Conservation (phyloP, 176 grass and related monocot genomes). For the Carex cristatella region DNA sequence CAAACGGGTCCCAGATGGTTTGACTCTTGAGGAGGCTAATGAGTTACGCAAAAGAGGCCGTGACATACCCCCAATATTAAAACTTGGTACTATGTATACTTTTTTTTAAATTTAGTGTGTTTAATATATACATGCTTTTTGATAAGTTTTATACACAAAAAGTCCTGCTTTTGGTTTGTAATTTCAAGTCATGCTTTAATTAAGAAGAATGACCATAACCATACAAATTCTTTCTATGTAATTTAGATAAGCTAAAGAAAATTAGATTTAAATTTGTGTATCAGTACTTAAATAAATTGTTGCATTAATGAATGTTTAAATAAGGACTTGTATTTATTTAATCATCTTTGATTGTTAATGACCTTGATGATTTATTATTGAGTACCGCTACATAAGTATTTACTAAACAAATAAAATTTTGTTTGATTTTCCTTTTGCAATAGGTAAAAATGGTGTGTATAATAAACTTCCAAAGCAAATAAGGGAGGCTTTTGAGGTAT, state of each 20-base stretch:
- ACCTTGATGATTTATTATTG: not conserved
- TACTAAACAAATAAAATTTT: not conserved
- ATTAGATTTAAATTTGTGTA: not conserved
- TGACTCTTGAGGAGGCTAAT: constrained; percentile 64
- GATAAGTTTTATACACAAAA: not conserved
- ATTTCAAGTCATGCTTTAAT: not conserved
- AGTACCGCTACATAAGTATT: not conserved
- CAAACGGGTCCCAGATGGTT: constrained; percentile 57
- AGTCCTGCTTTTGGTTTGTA: not conserved
- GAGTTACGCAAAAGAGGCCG: constrained; percentile 49
- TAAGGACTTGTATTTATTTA: not conserved
- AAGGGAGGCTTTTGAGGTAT: constrained; percentile 88
- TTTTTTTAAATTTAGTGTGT: not conserved
- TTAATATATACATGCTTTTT: not conserved
- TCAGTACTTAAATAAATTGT: not conserved
- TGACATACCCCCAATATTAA: constrained; percentile 56
- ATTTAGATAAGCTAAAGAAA: not conserved
- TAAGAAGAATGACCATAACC: not conserved
- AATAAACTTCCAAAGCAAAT: constrained; percentile 61
- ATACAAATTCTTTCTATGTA: not conserved
- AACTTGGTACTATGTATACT: constrained; percentile 50
- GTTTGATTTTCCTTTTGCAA: constrained; percentile 16
- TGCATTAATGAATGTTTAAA: not conserved
- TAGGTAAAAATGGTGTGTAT: constrained; percentile 96
- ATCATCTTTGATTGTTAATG: not conserved